Conservation (phyloP, 2,329 filamentous ascomycete species). For the Colletotrichum sp. region DNA sequence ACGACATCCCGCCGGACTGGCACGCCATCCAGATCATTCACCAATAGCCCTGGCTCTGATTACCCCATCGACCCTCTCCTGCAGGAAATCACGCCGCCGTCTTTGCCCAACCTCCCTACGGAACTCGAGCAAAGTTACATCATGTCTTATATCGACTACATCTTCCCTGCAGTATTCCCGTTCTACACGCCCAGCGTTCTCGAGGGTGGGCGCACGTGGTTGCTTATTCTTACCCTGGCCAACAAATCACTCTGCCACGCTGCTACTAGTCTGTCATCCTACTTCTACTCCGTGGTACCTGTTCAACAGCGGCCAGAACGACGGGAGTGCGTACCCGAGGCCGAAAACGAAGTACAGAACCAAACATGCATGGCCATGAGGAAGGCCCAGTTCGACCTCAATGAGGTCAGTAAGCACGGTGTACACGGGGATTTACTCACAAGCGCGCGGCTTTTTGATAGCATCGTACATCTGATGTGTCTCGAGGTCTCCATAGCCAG, state of each 20-base stretch:
- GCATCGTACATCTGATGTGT: slow-evolving; percentile 56
- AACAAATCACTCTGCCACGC: slow-evolving; percentile 64
- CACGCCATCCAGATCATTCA: background rate
- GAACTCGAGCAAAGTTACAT: slow-evolving; percentile 40
- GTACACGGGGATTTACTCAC: slow-evolving; percentile 33
- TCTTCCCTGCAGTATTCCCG: slow-evolving; percentile 68
- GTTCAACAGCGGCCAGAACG: background rate
- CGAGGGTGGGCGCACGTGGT: slow-evolving; percentile 62
- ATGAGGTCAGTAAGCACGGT: slow-evolving; percentile 34
- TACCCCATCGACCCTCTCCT: background rate
- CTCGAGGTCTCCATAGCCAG: slow-evolving; percentile 54
- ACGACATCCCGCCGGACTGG: background rate
- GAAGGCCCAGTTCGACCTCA: slow-evolving; percentile 47
- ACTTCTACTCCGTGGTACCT: slow-evolving; percentile 57
- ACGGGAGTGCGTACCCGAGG: slow-evolving; percentile 32
- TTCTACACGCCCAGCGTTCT: slow-evolving; percentile 63
- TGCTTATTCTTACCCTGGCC: slow-evolving; percentile 59
- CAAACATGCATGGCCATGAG: slow-evolving; percentile 49
- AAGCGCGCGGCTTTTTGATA: slow-evolving; percentile 48
- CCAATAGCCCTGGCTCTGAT: background rate
- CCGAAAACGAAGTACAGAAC: slow-evolving; percentile 36
- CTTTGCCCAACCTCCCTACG: background rate
- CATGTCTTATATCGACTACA: slow-evolving; percentile 65
- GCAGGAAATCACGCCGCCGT: background rate
- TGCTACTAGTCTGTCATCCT: slow-evolving; percentile 59